Conservation (phyloP, 2,329 filamentous ascomycete genomes). For the Verticillium isaacii region DNA sequence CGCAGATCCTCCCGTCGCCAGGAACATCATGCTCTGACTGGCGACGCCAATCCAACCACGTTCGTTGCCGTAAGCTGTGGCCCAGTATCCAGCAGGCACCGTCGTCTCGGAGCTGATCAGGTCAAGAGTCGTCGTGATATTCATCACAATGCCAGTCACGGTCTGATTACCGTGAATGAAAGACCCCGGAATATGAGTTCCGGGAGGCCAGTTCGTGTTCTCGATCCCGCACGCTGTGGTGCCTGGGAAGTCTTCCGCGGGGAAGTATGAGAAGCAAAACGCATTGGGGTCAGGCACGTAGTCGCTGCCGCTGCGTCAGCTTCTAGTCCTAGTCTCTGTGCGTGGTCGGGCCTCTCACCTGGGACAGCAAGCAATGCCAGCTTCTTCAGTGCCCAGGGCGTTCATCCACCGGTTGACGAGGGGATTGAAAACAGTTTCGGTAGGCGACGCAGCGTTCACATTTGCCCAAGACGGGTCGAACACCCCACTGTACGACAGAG, state of each 20-base stretch:
- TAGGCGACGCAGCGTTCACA: not conserved
- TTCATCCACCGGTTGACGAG: not conserved
- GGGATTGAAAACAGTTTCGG: not conserved
- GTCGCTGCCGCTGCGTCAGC: not conserved
- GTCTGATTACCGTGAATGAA: not conserved
- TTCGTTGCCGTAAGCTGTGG: not conserved
- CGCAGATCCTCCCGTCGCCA: not conserved
- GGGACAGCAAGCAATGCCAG: not conserved
- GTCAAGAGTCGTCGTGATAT: not conserved
- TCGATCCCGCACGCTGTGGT: not conserved
- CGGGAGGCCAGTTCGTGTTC: not conserved
- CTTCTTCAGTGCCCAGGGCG: not conserved
- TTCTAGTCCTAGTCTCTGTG: too few species aligned
- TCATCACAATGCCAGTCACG: not conserved
- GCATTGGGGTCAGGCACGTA: not conserved
- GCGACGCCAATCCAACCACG: not conserved
- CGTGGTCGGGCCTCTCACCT: not conserved
- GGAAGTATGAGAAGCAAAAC: not conserved
- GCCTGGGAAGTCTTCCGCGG: not conserved
- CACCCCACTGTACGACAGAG: not conserved
- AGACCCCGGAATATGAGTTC: not conserved
- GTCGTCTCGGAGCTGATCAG: not conserved
- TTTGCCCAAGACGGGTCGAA: not conserved
- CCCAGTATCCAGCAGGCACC: not conserved
- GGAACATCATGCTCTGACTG: not conserved